Evolutionary conservation across 2,329 filamentous ascomycete species (phyloP).

Genomic region (Alternaria longipes): DNA sequence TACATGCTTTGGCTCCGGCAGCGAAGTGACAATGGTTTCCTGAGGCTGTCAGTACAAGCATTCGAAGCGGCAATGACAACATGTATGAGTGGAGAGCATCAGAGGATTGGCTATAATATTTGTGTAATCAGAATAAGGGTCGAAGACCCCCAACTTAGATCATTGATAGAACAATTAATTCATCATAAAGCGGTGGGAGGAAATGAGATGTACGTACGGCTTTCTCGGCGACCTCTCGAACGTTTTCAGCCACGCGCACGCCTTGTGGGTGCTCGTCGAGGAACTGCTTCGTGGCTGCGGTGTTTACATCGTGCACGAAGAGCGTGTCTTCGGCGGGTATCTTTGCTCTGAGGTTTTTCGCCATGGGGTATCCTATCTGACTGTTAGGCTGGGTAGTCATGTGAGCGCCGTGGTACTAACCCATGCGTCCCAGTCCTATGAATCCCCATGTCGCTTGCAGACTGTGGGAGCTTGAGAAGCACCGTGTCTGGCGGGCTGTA

Average conservation of each 20-base stretch:
- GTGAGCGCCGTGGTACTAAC: slow-evolving; percentile 46
- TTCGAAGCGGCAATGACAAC: slow-evolving; percentile 10
- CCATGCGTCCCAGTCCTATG: slow-evolving; percentile 62
- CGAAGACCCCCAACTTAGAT: slow-evolving; percentile 76
- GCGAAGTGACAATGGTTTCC: slow-evolving; percentile 87
- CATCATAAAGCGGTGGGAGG: slow-evolving; percentile 56
- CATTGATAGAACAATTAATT: slow-evolving; percentile 65
- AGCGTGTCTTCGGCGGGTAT: slow-evolving; percentile 70
- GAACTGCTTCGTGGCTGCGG: slow-evolving; percentile 65
- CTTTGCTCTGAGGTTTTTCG: slow-evolving; percentile 73
- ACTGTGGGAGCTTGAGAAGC: slow-evolving; percentile 55
- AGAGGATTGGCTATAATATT: slow-evolving; percentile 79
- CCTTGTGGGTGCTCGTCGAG: slow-evolving; percentile 62
- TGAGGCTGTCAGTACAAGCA: slow-evolving; percentile 53
- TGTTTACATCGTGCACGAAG: slow-evolving; percentile 72
- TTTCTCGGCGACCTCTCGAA: slow-evolving; percentile 71
- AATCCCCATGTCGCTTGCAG: slow-evolving; percentile 60
- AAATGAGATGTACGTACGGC: slow-evolving; percentile 64
- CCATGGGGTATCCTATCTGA: slow-evolving; percentile 73
- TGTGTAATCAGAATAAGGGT: slow-evolving; percentile 69
- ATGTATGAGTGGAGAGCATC: slow-evolving; percentile 51
- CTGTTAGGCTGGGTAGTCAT: slow-evolving; percentile 31
- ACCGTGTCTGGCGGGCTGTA: slow-evolving; percentile 36
- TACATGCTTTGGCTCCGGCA: slow-evolving; percentile 90
- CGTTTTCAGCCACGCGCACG: slow-evolving; percentile 65